Conservation (phyloP, 306 rosid genomes). For the Citrullus amarus region DNA sequence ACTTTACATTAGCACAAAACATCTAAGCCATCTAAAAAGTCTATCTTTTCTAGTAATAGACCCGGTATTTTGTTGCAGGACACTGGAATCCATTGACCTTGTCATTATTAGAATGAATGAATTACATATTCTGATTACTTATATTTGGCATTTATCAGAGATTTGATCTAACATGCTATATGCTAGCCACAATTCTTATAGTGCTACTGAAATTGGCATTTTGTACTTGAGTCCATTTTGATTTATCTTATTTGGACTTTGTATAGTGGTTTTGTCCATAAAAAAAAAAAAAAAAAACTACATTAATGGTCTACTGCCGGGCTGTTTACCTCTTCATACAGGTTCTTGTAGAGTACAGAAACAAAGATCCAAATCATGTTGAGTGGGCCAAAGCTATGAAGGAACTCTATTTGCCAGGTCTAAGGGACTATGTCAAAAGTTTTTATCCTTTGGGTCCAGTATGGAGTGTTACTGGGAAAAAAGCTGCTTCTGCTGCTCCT, state of each 20-base stretch:
- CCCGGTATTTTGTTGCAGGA: background rate
- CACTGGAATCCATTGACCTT: background rate
- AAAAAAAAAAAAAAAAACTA: background rate
- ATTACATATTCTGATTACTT: background rate
- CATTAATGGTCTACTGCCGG: background rate
- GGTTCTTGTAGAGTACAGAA: slow-evolving; percentile 85
- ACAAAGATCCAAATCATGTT: slow-evolving; percentile 82
- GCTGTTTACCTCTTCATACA: slow-evolving; percentile 21
- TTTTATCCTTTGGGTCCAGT: slow-evolving; percentile 82
- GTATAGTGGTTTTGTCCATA: background rate
- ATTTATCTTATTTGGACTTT: background rate
- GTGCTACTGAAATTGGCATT: background rate
- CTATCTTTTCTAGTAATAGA: background rate
- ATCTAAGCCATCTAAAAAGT: background rate
- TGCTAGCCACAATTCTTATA: background rate
- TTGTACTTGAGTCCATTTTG: background rate
- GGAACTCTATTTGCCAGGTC: slow-evolving; percentile 85
- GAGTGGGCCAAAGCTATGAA: slow-evolving; percentile 97
- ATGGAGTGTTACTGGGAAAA: slow-evolving; percentile 74
- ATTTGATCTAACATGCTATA: background rate
- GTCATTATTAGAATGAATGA: background rate
- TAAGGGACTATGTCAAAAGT: slow-evolving; percentile 83
- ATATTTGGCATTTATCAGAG: background rate
- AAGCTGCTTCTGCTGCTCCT: slow-evolving; percentile 32
- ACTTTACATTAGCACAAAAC: background rate